Percentiles rank a stretch among this genome's conserved stretches.
Conservation (phyloP, 2,329 filamentous ascomycete genomes). For the Coniochaeta prunicola region DNA sequence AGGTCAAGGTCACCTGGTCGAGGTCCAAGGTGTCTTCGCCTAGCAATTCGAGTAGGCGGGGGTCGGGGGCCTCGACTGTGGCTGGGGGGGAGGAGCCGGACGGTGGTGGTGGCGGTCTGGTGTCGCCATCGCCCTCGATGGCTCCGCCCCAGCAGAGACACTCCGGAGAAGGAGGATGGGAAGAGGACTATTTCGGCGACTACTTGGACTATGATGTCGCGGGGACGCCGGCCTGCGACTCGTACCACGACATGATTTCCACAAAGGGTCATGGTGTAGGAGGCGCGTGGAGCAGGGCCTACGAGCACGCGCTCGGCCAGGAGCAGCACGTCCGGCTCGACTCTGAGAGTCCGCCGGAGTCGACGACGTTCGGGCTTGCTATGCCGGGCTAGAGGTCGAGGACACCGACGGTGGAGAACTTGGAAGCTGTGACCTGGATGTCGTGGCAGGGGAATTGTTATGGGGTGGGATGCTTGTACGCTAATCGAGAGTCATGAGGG, state of each 20-base stretch:
- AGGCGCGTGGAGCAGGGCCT: background rate
- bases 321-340: background rate
- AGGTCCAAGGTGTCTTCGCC: background rate
- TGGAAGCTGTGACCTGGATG: background rate
- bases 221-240: background rate
- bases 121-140: background rate
- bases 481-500: background rate
- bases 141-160: background rate
- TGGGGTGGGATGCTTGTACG: background rate
- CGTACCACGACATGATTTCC: background rate
- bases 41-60: background rate
- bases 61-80: background rate
- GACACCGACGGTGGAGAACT: background rate
- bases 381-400: background rate
- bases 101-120: background rate
- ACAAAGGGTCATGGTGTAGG: background rate
- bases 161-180: background rate
- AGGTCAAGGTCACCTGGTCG: conserved; percentile 5
- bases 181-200: background rate
- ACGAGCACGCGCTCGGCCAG: background rate
- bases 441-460: no score
- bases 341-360: background rate
- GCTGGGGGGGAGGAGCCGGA: no score
- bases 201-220: background rate
- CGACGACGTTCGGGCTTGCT: background rate